Evolutionary conservation across 306 rosid species (phyloP), one percentile per base, ranked within the genome.

Genomic region (Quercus rubra): DNA sequence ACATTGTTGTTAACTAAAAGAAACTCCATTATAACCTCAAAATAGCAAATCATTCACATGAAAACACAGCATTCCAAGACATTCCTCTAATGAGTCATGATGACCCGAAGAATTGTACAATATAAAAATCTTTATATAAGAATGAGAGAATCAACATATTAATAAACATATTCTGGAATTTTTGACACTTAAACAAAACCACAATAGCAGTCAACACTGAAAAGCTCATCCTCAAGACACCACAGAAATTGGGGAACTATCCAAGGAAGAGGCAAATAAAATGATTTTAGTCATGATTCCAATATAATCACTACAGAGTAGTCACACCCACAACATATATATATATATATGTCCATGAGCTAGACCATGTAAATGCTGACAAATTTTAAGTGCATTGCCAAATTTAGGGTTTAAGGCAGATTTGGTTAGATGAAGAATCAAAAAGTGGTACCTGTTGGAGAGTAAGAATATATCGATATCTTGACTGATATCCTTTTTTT

Each of bases 1-100:
- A 74, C 68, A 77, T 76, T 78, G 73, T 67, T 59, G 76, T 80
- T 84, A 81, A 78, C 78, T 78, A 46, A 55, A 59, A 74, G 75
- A 20, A 77, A 51, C 3, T 28, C 54, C 61, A 13, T 46, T 54
- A 78, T 55, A 54, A 72, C 20, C 58, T 52, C 20, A 21, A 61
- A 30, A 81, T 71, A 52, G 46, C 35, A 58, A 41, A 71, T 49
- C 73, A 35, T 71, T 71, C 70, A 55, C 61, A 75, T 54, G 9
- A 33, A 52, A 51, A 33, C 8, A 31, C 7, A 19, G 46, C 15
- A 23, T 67, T 19, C 38, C 7, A 68, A 31, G 11, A 18, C 46
- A 64, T 15, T 61, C 12, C 15, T 61, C 67, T 61, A 61, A 63
- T 15, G 41, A 63, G 41, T 63, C 6, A 28, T 1, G 20, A 28